phyloP scores from a whole-genome alignment of 2,329 filamentous ascomycete species.

The Fusarium metavorans region DNA sequence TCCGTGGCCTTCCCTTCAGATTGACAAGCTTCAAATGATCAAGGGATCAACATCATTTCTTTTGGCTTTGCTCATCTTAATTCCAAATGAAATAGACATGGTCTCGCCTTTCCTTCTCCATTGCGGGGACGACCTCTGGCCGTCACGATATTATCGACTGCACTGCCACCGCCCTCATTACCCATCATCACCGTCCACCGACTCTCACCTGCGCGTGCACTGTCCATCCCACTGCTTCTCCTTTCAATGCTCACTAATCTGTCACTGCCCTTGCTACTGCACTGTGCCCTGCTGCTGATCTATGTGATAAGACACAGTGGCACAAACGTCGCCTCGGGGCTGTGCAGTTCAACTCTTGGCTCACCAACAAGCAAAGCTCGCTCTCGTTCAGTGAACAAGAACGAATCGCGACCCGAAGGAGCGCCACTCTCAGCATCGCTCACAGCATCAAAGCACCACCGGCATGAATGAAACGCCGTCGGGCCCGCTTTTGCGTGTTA shows the following conservation, averaged over 20 bases:
- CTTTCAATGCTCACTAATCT: neutral
- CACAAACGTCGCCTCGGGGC: slow-evolving; percentile 21
- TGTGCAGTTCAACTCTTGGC: slow-evolving; percentile 34
- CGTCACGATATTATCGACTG: slow-evolving; percentile 23
- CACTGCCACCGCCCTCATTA: slow-evolving; percentile 37
- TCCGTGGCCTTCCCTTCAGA: neutral
- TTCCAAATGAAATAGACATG: slow-evolving; percentile 29
- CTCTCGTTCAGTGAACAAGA: slow-evolving; percentile 15
- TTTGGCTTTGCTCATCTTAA: slow-evolving; percentile 20
- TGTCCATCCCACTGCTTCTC: slow-evolving; percentile 10
- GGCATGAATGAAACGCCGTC: slow-evolving; percentile 27
- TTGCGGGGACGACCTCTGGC: slow-evolving; percentile 22
- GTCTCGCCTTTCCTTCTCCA: slow-evolving; percentile 13
- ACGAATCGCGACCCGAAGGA: slow-evolving; percentile 10
- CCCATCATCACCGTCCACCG: slow-evolving; percentile 18
- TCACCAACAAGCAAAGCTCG: slow-evolving; percentile 16
- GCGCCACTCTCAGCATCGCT: neutral
- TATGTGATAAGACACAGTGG: slow-evolving; percentile 22
- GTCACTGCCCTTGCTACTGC: neutral
- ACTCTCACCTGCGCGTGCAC: slow-evolving; percentile 14
- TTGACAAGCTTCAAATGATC: slow-evolving; percentile 8
- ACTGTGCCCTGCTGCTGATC: slow-evolving; percentile 27
- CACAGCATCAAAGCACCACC: neutral
- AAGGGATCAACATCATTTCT: slow-evolving; percentile 19
- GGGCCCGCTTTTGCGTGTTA: slow-evolving; percentile 3